A percentile compares a stretch with the other conserved stretches of the same genome.
Conservation (phyloP, 768 basidiomycete genomes). For the Boletus coccyginus region DNA sequence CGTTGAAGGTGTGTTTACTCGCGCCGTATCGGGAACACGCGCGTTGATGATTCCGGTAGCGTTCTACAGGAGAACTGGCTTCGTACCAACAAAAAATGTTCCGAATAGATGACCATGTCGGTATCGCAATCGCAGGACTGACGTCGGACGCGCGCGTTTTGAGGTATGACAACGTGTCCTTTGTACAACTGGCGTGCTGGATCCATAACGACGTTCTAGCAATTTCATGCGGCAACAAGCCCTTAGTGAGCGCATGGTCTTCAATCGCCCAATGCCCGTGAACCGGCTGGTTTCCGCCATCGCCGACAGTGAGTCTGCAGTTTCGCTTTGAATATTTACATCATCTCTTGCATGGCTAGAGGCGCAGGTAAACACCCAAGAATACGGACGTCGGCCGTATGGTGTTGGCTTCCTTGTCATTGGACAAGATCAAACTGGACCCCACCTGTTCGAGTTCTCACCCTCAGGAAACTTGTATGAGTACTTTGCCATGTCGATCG, state of each 20-base stretch:
- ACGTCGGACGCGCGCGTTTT: conserved; percentile 97
- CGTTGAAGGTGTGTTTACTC: conserved; percentile 70
- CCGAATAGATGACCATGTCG: conserved; percentile 98
- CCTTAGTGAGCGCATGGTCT: conserved; percentile 91
- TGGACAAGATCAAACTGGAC: conserved; percentile 93
- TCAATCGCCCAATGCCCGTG: conserved; percentile 92
- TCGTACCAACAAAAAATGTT: conserved; percentile 99
- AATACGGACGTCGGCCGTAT: conserved; percentile 95
- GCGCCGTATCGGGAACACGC: neutral
- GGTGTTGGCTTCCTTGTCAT: conserved; percentile 99
- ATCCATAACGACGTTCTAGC: conserved; percentile 40
- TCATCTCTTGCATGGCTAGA: conserved; percentile 45
- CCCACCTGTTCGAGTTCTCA: conserved; percentile 97
- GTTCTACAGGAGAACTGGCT: conserved; percentile 96
- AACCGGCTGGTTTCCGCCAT: conserved; percentile 91
- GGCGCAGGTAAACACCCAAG: conserved; percentile 98
- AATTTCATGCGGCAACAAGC: conserved; percentile 99
- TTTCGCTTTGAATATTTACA: neutral
- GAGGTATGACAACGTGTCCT: conserved; percentile 51
- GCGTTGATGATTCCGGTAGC: conserved; percentile 43
- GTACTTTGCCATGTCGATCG: conserved; percentile 98
- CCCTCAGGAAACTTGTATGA: conserved; percentile 97
- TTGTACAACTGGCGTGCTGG: neutral
- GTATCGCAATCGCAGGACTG: conserved; percentile 99
- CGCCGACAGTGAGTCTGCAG: conserved; percentile 77